Evolutionary conservation across 352 stramenopile species (phyloP).

Genomic region (Phytophthora agathidicida): DNA sequence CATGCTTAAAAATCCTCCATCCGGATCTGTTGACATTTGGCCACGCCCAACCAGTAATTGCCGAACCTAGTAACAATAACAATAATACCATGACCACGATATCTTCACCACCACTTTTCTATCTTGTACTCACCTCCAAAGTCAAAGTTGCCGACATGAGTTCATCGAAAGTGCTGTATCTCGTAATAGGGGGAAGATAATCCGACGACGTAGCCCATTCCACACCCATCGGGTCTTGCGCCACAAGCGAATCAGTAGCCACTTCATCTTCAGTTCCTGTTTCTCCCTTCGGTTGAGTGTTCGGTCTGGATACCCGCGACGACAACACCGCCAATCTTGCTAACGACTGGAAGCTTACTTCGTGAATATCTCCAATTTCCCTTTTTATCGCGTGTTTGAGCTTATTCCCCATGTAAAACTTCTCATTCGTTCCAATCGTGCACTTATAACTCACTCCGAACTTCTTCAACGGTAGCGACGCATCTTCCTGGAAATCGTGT

Average conservation of each 20-base stretch:
- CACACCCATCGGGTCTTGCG: conserved; percentile 81
- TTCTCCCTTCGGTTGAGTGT: conserved; percentile 59
- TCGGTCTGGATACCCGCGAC: conserved; percentile 74
- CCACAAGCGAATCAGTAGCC: conserved; percentile 55
- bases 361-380: conserved; percentile 77
- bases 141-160: conserved; percentile 90
- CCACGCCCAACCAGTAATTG: conserved; percentile 81
- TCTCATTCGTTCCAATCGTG: conserved; percentile 87
- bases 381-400: conserved; percentile 84
- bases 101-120: neutral
- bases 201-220: conserved; percentile 72
- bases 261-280: conserved; percentile 48
- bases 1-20: conserved; percentile 81
- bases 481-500: conserved; percentile 91
- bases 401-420: conserved; percentile 87
- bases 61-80: conserved; percentile 50
- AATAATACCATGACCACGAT: neutral
- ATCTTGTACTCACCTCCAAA: conserved; percentile 63
- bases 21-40: conserved; percentile 86
- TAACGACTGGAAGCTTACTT: conserved; percentile 90
- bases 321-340: conserved; percentile 83
- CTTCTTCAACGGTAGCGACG: conserved; percentile 86
- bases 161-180: conserved; percentile 91
- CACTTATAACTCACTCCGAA: conserved; percentile 92
- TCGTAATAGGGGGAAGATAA: conserved; percentile 80